These are phyloP conservation scores for Aspergillus carlsbadensis DNA, from an alignment of 495 filamentous ascomycete genomes.

Conservation along the genomic window DNA sequence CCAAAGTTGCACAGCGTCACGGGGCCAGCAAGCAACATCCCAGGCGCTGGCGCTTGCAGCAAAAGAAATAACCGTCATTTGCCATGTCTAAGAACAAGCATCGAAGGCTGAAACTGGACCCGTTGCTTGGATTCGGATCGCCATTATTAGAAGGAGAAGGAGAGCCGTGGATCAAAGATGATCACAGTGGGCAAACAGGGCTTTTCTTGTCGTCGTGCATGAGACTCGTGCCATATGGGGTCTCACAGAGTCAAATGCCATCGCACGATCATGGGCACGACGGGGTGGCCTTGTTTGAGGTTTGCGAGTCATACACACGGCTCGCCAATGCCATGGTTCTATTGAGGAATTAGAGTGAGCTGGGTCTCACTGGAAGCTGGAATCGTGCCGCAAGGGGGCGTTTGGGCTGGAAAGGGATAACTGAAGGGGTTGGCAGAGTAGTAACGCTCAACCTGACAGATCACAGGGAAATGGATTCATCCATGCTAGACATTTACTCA, in stretches of 20 bases:
- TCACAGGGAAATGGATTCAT: constrained; percentile 7
- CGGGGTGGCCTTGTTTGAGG: background rate
- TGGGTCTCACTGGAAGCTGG: background rate
- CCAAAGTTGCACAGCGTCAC: constrained; percentile 16
- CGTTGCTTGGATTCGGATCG: constrained; percentile 2
- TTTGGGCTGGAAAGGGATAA: constrained; percentile 13
- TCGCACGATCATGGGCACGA: background rate
- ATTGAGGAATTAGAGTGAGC: background rate
- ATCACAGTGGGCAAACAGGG: background rate
- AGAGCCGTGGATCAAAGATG: background rate
- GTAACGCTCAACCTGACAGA: constrained; percentile 3
- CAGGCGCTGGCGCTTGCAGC: constrained; percentile 9
- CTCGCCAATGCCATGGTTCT: background rate
- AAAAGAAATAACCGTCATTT: constrained; percentile 5
- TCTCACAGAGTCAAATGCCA: background rate
- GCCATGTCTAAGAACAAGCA: constrained; percentile 1
- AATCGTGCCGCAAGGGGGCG: constrained; percentile 11
- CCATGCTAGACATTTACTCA: no score
- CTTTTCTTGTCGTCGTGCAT: background rate
- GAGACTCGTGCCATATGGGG: background rate
- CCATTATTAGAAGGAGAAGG: background rate
- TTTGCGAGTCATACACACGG: no score
- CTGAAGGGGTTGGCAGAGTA: constrained; percentile 11
- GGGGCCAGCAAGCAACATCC: constrained; percentile 1
- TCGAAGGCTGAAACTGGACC: background rate